Base-by-base conservation (phyloP, 495 filamentous ascomycete genomes). In the Massariosphaeria phaeospora region DNA sequence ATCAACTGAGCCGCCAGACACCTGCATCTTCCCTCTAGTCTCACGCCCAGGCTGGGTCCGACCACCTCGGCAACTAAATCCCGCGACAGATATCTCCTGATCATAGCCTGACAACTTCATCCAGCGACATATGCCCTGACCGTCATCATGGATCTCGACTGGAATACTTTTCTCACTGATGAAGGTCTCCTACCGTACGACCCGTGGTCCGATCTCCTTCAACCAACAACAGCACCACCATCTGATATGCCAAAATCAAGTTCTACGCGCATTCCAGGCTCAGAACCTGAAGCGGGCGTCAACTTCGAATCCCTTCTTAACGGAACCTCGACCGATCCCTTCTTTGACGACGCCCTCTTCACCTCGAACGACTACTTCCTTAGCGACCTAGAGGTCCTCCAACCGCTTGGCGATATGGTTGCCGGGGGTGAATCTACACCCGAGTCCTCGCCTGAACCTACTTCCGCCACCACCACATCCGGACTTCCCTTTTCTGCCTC, bases 101-200 rank as follows among this genome's bases (percentile, higher is more conserved):
- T 43, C 31, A 59, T 15, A 25, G 51, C 38, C 40, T 46, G 50
- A 63, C 26, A 46, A 30, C 23, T 48, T 44, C 27, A 35, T 17
- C 23, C 46, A 30, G 27, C 44, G 13, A 18, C 31, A 48, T 15
- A 31, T 52, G 35, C 36, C 12, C 42, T 48, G 42, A 48, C 45
- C 27, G 9, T 52, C 61, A 59, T 42, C 49, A 63, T 63, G 61
- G 42, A 55, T 42, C 55, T 63, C 50, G 59, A 63, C 46, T 63
- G 61, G 61, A 56, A 59, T 51, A 34, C 50, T 46, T 63, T 59
- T 27, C 51, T 63, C 45, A 49, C 24, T 42, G 55, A 63, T 12
- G 55, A 59, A 15, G 46, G 44, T 30, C 60, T 63, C 48, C 48
- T 63, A 50, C 50, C 55, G 12, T 45, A 54, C 60, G 60, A 63